Conservation (phyloP, 805 yeast species). For the Wickerhamiella sergipiensis region DNA sequence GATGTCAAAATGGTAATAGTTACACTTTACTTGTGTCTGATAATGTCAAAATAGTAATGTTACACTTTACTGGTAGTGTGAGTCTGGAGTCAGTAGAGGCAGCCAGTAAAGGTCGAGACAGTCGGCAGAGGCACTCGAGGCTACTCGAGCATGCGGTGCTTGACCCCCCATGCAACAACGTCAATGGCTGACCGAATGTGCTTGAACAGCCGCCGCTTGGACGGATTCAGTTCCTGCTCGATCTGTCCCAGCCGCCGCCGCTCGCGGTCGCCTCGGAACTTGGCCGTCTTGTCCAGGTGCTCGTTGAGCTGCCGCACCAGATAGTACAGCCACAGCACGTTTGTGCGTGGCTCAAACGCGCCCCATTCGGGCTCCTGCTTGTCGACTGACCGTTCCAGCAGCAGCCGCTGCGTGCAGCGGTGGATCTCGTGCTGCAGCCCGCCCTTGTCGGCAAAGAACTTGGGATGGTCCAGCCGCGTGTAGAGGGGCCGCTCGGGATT, state of each 20-base stretch:
- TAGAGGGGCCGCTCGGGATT: constrained; percentile 24
- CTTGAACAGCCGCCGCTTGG: background rate
- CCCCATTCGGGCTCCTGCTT: constrained; percentile 30
- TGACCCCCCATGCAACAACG: background rate
- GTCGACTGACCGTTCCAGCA: constrained; percentile 4
- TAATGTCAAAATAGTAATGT: too few relatives aligned
- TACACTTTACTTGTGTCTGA: too few relatives aligned
- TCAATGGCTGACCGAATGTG: background rate
- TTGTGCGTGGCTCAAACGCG: constrained; percentile 34
- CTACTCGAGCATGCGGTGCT: background rate
- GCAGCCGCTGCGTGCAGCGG: constrained; percentile 32
- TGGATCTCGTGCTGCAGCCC: constrained; percentile 52
- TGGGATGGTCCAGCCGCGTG: constrained; percentile 52
- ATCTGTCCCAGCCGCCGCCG: background rate
- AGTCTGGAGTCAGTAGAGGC: too few relatives aligned
- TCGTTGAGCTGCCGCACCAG: constrained; percentile 33
- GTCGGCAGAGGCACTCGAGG: too few relatives aligned
- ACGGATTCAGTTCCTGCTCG: background rate
- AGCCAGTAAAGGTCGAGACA: too few relatives aligned
- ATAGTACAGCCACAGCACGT: constrained; percentile 53
- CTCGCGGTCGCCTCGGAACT: background rate
- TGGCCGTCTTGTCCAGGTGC: background rate
- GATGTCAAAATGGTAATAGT: too few relatives aligned
- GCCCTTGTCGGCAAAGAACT: constrained; percentile 45
- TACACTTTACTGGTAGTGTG: too few relatives aligned